A percentile compares a stretch with the other conserved stretches of the same genome.
Conservation (phyloP, 75 land plant genomes). For the Pinus albicaulis region DNA sequence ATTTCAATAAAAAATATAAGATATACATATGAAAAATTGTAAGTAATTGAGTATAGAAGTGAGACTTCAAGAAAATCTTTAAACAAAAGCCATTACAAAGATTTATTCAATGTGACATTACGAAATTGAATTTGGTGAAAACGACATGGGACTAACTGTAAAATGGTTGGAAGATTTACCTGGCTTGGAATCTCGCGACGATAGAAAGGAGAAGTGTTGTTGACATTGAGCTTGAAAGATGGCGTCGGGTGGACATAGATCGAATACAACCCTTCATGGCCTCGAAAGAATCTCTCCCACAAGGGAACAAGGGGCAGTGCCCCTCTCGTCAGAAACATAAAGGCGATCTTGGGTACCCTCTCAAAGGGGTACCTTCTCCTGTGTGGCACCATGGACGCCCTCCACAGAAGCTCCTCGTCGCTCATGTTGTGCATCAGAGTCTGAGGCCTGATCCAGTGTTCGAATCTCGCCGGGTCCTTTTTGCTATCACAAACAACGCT, state of each 20-base stretch:
- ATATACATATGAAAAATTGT: no score
- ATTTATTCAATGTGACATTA: no score
- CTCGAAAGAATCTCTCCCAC: slow-evolving; percentile 69
- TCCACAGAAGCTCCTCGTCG: slow-evolving; percentile 54
- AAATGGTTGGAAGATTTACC: slow-evolving; percentile 23
- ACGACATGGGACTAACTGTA: no score
- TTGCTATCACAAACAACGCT: background rate
- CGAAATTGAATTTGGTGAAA: no score
- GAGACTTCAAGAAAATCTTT: no score
- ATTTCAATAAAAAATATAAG: no score
- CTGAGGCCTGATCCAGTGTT: slow-evolving; percentile 15
- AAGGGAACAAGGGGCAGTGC: slow-evolving; percentile 65
- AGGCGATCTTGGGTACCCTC: slow-evolving; percentile 63
- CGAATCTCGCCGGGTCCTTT: background rate
- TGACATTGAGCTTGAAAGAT: slow-evolving; percentile 30
- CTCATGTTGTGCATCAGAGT: slow-evolving; percentile 38
- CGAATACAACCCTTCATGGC: slow-evolving; percentile 46
- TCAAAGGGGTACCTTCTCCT: slow-evolving; percentile 28
- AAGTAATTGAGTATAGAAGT: no score
- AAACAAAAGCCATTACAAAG: no score
- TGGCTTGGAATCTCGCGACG: slow-evolving; percentile 67
- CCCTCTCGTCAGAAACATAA: slow-evolving; percentile 69
- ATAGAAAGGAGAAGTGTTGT: slow-evolving; percentile 40
- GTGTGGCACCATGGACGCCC: slow-evolving; percentile 46
- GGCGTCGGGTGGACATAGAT: slow-evolving; percentile 66